Evolutionary conservation across 78 protist genomes (phyloP), one percentile per base, ranked within the genome.

Genomic region (Planoprotostelium fungivorum): DNA sequence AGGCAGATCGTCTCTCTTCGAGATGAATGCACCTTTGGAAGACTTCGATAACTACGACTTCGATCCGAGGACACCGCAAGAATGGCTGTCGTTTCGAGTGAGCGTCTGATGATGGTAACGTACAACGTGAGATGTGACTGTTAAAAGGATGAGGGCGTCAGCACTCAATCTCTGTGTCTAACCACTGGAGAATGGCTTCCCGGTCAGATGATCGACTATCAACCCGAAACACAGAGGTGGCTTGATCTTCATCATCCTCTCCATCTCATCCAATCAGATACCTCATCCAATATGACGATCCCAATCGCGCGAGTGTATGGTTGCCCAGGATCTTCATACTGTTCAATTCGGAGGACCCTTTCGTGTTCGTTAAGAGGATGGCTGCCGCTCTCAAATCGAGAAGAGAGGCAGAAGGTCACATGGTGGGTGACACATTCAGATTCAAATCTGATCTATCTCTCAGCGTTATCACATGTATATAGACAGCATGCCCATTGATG

Each of bases 11-110:
- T 35, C 38, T 0, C 10, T 1, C n/a, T 63, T 28, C 0, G 39
- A 16, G 29, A 0, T 91, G 28, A 0, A 90, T 93, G 73, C 73
- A 0, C 95, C 96, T 0, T 87, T 95, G 16, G 93, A 84, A 36
- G 0, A 39, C 9, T 95, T 97, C 36, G 98, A 97, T 89, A 91
- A 97, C 92, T 86, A 88, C 34, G 91, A 89, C 1, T 90, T 84
- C 37, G 97, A 97, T 23, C 0, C n/a, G 0, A 91, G 96, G 36
- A 84, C 36, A 0, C 90, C 95, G 1, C 38, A 84, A 23, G 97
- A 95, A 36, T 97, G 97, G 97, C 36, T 88, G 35, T 5, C 0
- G 16, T 35, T 97, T 29, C 93, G 37, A 0, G n/a, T 1, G 34
- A 83, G 29, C 34, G 29, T 31, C 0, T 5, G 10, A 84, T 10